Evolutionary conservation across 2,329 filamentous ascomycete species (phyloP).

Genomic region (Xylariaceae sp.): DNA sequence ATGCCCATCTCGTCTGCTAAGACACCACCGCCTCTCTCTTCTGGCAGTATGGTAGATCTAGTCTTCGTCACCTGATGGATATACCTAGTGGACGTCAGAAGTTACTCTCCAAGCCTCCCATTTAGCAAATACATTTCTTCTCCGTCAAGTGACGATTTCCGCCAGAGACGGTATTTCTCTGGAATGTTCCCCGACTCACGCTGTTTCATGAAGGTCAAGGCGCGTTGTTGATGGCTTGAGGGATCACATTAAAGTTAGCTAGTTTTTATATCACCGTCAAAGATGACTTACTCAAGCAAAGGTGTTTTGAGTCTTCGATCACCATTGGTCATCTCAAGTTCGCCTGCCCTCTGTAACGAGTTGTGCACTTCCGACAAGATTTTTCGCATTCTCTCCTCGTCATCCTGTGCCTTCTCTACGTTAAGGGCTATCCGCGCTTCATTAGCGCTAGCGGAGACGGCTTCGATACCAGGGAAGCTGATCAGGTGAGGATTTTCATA

Average conservation of each 20-base stretch:
- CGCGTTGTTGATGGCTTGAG: conserved; percentile 47
- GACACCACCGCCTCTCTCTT: conserved; percentile 52
- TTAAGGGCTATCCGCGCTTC: conserved; percentile 19
- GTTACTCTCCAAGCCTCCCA: neutral
- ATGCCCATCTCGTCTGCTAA: conserved; percentile 67
- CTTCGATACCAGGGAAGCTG: conserved; percentile 29
- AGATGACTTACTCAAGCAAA: conserved; percentile 11
- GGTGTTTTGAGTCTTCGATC: conserved; percentile 15
- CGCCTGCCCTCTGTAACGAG: conserved; percentile 15
- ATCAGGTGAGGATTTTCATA: conserved; percentile 45
- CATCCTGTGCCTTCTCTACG: conserved; percentile 14
- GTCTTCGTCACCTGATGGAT: conserved; percentile 49
- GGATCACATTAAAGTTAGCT: neutral
- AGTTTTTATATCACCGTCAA: too few species aligned
- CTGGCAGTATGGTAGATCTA: conserved; percentile 35
- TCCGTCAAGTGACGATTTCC: conserved; percentile 34
- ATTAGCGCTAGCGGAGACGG: conserved; percentile 19
- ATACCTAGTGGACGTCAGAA: conserved; percentile 36
- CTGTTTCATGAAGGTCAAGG: conserved; percentile 46
- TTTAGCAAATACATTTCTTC: conserved; percentile 34
- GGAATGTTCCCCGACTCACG: conserved; percentile 45
- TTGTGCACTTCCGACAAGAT: conserved; percentile 19
- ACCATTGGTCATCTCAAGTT: conserved; percentile 14
- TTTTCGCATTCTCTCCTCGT: conserved; percentile 15
- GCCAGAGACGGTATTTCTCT: conserved; percentile 43